A percentile compares a stretch with the other conserved stretches of the same genome.
Conservation (phyloP, 2,329 filamentous ascomycete species). For the Stagonosporopsis cucurbitacearum region DNA sequence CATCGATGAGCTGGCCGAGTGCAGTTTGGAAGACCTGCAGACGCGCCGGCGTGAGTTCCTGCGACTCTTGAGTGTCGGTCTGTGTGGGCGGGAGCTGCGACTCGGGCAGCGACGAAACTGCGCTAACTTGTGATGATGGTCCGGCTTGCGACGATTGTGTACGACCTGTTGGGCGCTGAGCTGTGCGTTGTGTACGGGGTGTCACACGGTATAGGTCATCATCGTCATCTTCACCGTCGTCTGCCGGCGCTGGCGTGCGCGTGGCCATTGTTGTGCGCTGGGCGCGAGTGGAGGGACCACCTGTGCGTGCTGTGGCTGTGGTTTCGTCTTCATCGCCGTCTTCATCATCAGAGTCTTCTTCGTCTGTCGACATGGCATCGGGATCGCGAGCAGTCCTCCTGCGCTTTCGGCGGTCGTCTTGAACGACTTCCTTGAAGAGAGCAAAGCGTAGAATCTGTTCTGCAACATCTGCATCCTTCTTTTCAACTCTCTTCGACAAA, state of each 20-base stretch:
- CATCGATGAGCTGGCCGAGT: constrained; percentile 82
- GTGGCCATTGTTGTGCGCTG: constrained; percentile 32
- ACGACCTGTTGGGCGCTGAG: constrained; percentile 50
- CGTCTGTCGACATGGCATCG: constrained; percentile 62
- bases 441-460: constrained; percentile 92
- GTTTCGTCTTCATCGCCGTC: constrained; percentile 57
- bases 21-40: constrained; percentile 78
- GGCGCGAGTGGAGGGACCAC: constrained; percentile 47
- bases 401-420: constrained; percentile 79
- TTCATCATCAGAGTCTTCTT: constrained; percentile 66
- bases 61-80: constrained; percentile 46
- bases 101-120: constrained; percentile 79
- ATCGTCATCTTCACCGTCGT: constrained; percentile 58
- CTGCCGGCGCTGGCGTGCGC: constrained; percentile 44
- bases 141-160: constrained; percentile 42
- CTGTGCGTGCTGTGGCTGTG: constrained; percentile 45
- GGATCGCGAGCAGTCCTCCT: constrained; percentile 72
- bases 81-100: constrained; percentile 71
- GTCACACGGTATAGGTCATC: constrained; percentile 63
- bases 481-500: constrained; percentile 85
- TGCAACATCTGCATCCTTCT: constrained; percentile 84
- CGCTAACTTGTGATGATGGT: constrained; percentile 68
- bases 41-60: constrained; percentile 66
- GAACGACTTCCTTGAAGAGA: constrained; percentile 93
- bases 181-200: constrained; percentile 56